phyloP scores from a whole-genome alignment of 179 eudicot genomes.

The Beta corolliflora region DNA sequence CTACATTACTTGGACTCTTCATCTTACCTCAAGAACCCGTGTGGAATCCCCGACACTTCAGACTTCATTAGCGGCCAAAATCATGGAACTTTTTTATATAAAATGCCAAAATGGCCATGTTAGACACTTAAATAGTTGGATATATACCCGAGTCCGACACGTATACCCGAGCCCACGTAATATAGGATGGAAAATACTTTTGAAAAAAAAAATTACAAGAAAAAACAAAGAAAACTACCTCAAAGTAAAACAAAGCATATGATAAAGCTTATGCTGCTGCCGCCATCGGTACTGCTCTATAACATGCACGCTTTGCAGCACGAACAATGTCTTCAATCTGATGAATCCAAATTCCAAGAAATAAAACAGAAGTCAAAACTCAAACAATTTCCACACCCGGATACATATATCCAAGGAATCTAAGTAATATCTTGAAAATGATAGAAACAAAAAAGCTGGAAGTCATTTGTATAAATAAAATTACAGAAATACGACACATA shows the following conservation, averaged over 20 bases:
- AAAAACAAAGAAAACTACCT: conserved; percentile 8
- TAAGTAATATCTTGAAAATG: not conserved
- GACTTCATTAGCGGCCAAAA: too few species aligned
- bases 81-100: too few species aligned
- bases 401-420: not conserved
- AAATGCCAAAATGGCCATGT: too few species aligned
- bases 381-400: not conserved
- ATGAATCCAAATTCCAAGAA: not conserved
- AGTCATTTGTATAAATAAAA: not conserved
- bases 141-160: too few species aligned
- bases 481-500: conserved; percentile 2
- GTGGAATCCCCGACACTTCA: too few species aligned
- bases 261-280: conserved; percentile 30
- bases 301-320: conserved; percentile 43
- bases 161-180: too few species aligned
- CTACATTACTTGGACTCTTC: too few species aligned
- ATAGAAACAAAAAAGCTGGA: not conserved
- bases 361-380: not conserved
- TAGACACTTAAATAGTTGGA: too few species aligned
- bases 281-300: conserved; percentile 34
- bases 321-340: conserved; percentile 48
- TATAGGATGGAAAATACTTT: not conserved
- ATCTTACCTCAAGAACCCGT: too few species aligned
- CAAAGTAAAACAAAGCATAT: not conserved
- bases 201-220: not conserved